These are phyloP conservation scores for Hymenoscyphus repandus DNA, from an alignment of 2,329 filamentous ascomycete species.

Conservation along the genomic window DNA sequence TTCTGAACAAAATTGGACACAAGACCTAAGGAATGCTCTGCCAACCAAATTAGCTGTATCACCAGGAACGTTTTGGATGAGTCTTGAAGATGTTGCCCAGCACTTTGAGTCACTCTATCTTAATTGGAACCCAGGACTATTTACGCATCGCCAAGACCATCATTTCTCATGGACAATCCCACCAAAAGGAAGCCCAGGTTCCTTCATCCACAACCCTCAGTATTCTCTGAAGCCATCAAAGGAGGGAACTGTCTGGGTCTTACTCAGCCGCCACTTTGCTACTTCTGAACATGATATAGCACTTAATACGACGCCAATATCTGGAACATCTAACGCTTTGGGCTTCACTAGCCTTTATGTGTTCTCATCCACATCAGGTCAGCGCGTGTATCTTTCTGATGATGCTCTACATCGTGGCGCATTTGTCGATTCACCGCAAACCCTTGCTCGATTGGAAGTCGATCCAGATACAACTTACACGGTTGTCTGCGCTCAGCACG, in stretches of 20 bases:
- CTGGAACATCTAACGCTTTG: conserved; percentile 33
- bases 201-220: conserved; percentile 61
- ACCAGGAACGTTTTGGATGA: conserved; percentile 91
- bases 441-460: conserved; percentile 68
- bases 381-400: conserved; percentile 69
- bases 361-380: conserved; percentile 61
- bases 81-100: conserved; percentile 78
- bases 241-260: conserved; percentile 69
- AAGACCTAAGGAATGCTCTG: conserved; percentile 23
- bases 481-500: conserved; percentile 72
- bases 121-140: conserved; percentile 91
- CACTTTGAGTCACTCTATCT: conserved; percentile 95
- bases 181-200: conserved; percentile 43
- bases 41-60: conserved; percentile 26
- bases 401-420: conserved; percentile 67
- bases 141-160: conserved; percentile 75
- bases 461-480: conserved; percentile 43
- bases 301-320: conserved; percentile 33
- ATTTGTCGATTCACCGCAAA: conserved; percentile 94
- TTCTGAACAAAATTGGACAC: conserved; percentile 14
- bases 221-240: conserved; percentile 60
- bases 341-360: conserved; percentile 88
- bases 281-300: conserved; percentile 58
- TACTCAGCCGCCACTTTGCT: conserved; percentile 81
- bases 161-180: conserved; percentile 79